Conservation (phyloP, 345 rosid species). For the Gossypium mustelinum region DNA sequence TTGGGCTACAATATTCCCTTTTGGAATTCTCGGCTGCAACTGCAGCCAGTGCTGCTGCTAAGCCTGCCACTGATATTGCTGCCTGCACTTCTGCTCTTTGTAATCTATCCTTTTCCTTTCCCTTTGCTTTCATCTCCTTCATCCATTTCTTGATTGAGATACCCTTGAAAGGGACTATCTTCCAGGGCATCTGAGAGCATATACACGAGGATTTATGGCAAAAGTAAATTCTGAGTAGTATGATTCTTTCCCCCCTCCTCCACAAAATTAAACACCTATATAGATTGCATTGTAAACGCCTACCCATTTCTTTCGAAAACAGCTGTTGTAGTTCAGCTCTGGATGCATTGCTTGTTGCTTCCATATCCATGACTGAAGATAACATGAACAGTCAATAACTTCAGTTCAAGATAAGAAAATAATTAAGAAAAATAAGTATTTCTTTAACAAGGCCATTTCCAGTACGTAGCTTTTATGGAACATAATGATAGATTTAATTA, state of each 20-base stretch:
- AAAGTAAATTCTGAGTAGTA: neutral
- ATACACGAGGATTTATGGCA: neutral
- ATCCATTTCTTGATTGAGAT: conserved; percentile 78
- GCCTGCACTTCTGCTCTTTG: conserved; percentile 89
- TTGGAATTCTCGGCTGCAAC: conserved; percentile 60
- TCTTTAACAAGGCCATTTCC: neutral
- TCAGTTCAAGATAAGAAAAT: neutral
- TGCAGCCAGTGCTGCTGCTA: conserved; percentile 82
- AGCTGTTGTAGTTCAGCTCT: conserved; percentile 75
- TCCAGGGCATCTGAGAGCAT: conserved; percentile 60
- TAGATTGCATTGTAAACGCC: neutral
- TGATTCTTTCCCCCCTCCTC: too few species aligned
- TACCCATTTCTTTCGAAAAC: conserved; percentile 82
- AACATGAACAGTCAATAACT: neutral
- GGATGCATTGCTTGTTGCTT: conserved; percentile 99
- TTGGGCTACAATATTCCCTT: conserved; percentile 22
- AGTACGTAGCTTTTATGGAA: too few species aligned
- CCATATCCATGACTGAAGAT: conserved; percentile 91
- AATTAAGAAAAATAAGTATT: neutral
- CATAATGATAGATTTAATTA: conserved; percentile 12
- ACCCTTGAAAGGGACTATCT: conserved; percentile 42
- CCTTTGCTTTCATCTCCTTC: conserved; percentile 65
- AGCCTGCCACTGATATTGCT: conserved; percentile 77
- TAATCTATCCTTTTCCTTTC: conserved; percentile 75
- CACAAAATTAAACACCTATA: neutral